Base-by-base conservation (phyloP, 208 protist genomes). In the Leishmania guyanensis region DNA sequence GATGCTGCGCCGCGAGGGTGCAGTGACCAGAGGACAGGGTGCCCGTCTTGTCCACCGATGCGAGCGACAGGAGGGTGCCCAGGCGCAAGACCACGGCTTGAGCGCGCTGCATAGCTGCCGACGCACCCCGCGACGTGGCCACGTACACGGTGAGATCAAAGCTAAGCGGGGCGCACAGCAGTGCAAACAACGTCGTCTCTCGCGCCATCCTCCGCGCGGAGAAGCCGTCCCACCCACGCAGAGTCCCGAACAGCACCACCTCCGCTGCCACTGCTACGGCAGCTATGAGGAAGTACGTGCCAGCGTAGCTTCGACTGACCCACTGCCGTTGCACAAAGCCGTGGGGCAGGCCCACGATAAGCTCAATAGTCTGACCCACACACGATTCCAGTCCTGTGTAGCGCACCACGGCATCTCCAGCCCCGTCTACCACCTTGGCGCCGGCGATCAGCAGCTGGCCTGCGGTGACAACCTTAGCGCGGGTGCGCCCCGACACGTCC, bases 1-100 rank as follows among this genome's bases (percentile, higher is more conserved):
- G 83, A 66, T 82, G 90, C 33, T 84, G 39, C 64, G 87, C 77
- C 53, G 87, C 80, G 36, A 97, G 80, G 46, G 84, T 88, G 77
- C 96, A 90, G 80, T 94, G 86, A 77, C 98, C 98, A 33, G 93
- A 82, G 29, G 96, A 98, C 51, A 98, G 84, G 10, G 97, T 98
- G 43, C 96, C 97, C 2, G 96, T 98, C 84, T 98, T 99, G 85
- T 99, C 97, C 43, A 91, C 66, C 56, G 79, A 77, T 71, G 85
- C 97, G 88, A 96, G 80, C 72, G 91, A 87, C 68, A 95, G 92
- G 74, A 98, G 92, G 22, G 93, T 87, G 26, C 91, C 92, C 0
- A 98, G 87, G 39, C 95, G 95, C 64, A 94, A 93, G 4, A 98
- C 93, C 69, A 98, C 97, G 14, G 95, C 96, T 64, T 96, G 87